These are phyloP conservation scores for Asterionellopsis glacialis DNA, from an alignment of 108 stramenopile genomes.

Conservation along the genomic window DNA sequence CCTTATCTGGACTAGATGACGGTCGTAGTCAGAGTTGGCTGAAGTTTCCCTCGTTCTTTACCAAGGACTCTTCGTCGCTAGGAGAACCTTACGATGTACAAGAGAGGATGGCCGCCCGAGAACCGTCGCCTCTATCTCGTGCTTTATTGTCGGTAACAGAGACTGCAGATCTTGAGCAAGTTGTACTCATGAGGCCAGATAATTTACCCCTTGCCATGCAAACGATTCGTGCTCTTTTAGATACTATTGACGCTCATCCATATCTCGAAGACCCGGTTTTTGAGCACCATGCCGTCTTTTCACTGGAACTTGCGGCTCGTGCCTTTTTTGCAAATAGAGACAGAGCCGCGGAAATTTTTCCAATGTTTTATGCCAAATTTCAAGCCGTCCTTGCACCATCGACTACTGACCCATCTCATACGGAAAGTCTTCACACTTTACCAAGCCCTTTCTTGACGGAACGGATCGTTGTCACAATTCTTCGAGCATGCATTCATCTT, in stretches of 20 bases:
- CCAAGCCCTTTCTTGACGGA: constrained; percentile 65
- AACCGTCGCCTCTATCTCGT: constrained; percentile 3
- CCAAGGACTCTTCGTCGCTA: not conserved
- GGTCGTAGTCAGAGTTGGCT: constrained; percentile 19
- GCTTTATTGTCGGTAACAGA: constrained; percentile 41
- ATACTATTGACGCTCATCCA: constrained; percentile 45
- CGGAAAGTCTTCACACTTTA: not conserved
- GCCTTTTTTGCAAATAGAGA: constrained; percentile 57
- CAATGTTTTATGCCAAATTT: constrained; percentile 62
- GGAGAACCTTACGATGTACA: not conserved
- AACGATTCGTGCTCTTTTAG: constrained; percentile 43
- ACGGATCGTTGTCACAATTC: constrained; percentile 64
- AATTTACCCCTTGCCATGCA: constrained; percentile 41
- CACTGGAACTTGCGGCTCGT: constrained; percentile 63
- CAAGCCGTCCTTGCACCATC: constrained; percentile 25
- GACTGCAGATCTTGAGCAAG: constrained; percentile 52
- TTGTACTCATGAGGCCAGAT: constrained; percentile 43
- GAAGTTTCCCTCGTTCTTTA: not conserved
- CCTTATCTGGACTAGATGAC: constrained; percentile 11
- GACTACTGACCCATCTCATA: constrained; percentile 5
- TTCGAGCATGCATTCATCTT: constrained; percentile 70
- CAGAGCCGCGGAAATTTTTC: constrained; percentile 53
- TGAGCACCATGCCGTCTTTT: constrained; percentile 71
- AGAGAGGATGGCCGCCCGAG: not conserved
- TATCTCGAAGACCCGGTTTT: constrained; percentile 45